Evolutionary conservation across 2,329 filamentous ascomycete genomes (phyloP), one percentile per base, ranked within the genome.

Genomic region (Neodidymelliopsis sp.): DNA sequence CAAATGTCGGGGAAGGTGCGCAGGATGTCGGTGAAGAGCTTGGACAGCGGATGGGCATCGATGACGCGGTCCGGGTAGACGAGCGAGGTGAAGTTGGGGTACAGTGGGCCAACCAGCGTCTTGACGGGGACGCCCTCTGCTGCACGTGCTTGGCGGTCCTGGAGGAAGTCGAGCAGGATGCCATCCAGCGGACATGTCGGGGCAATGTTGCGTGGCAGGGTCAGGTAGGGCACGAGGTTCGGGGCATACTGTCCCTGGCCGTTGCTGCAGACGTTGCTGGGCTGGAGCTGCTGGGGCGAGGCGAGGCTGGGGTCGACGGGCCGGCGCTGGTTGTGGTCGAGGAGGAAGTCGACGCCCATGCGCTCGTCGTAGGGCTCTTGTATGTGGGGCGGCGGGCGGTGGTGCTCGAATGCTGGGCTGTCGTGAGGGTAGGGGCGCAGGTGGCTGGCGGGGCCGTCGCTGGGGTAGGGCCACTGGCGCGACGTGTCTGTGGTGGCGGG

Each of bases 21-120:
- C 9, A 96, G 78, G 49, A 96, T 91, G 70, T 95, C 90, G 30
- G 89, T 92, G 67, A 95, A 90, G 11, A 96, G 83, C 58, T 90
- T 90, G 6, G 90, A 93, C 2, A 96, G 78, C 1, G 90, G 90
- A 63, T 96, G 90, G 2, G 86, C 84, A 61, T 81, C 81, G 6
- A 76, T 76, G 52, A 79, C 80, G 39, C 81, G 80, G 29, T 84
- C 77, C 0, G 89, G 88, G 65, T 93, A 90, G 28, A 93, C 81
- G 4, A 96, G 80, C 1, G 88, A 89, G 0, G 86, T 87, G 47
- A 95, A 88, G 48, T 87, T 89, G 1, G 91, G 91, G 65, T 95
- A 92, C 11, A 83, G 79, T 0, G 91, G 90, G 0, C 90, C 90
- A 6, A 90, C 81, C 7, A 93, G 81, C 33, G 88, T 83, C 29